Evolutionary conservation across 2,329 filamentous ascomycete genomes (phyloP).

Genomic region (Chrysoporthe puriensis): DNA sequence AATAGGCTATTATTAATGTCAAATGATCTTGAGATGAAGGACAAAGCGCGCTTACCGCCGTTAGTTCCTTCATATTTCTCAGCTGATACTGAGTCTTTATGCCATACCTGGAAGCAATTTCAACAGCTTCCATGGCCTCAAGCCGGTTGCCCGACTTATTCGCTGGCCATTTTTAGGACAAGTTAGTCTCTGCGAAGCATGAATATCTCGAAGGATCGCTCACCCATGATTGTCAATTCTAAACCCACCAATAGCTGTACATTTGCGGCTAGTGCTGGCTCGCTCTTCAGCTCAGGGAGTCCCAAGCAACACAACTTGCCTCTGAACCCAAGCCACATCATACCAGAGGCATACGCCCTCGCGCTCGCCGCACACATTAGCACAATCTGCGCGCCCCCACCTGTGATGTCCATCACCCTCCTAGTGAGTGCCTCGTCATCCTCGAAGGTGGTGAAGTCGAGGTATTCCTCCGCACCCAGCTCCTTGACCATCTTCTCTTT

Average conservation of each 20-base stretch:
- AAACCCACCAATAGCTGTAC: neutral
- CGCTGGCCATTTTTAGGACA: neutral
- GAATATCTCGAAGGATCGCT: neutral
- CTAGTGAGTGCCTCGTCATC: conserved; percentile 29
- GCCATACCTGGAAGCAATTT: conserved; percentile 10
- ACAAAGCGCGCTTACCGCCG: neutral
- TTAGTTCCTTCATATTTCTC: conserved; percentile 7
- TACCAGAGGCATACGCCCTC: conserved; percentile 11
- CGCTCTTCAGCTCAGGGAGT: neutral
- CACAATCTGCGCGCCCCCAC: conserved; percentile 34
- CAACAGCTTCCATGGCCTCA: conserved; percentile 10
- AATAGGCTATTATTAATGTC: neutral
- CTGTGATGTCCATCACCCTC: conserved; percentile 33
- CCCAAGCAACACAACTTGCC: conserved; percentile 12
- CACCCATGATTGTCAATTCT: conserved; percentile 10
- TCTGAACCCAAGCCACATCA: conserved; percentile 12
- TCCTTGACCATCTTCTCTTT: conserved; percentile 30
- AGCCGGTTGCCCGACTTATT: conserved; percentile 15
- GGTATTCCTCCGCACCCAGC: conserved; percentile 35
- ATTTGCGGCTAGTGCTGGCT: neutral
- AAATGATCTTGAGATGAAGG: neutral
- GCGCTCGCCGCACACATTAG: conserved; percentile 10
- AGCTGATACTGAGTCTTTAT: conserved; percentile 15
- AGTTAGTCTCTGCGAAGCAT: neutral
- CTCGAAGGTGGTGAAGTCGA: conserved; percentile 35